Base-by-base conservation (phyloP, 2,329 filamentous ascomycete genomes). In the Metarhizium brunneum region DNA sequence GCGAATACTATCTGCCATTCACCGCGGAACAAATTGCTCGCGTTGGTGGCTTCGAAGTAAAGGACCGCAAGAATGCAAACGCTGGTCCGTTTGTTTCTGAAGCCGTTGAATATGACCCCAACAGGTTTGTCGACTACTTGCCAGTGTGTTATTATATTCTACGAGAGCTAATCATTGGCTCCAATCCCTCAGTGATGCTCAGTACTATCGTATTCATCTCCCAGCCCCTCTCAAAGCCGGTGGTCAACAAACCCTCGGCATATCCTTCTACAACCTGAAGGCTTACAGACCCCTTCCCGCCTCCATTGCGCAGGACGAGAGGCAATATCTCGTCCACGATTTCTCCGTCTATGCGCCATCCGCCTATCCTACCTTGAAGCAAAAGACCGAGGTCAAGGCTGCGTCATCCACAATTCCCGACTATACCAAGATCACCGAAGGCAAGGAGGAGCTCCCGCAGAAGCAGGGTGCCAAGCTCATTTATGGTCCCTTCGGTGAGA, bases 301-400 rank as follows among this genome's bases (percentile, higher is more conserved):
- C 2, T 74, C 83, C 54, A 92, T 99, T 67, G 76, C 80, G n/a
- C 94, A 99, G 71, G 80, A 84, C 49, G 90, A 91, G 53, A 84
- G 86, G 69, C 94, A 99, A 73, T 96, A 86, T 74, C 84, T 99
- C 54, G 79, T 83, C 56, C 91, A 95, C 76, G 79, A 84, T 55
- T 95, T 96, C 76, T 92, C 89, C 58, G 88, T 88, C 62, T 96
- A 95, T 73, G 82, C 80, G 50, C 86, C 86, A 16, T 95, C 90
- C 10, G 86, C 87, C 58, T 99, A 99, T 76, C 75, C 80, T 18
- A 96, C 91, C 14, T 71, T 82, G 65, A 96, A 96, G 76, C 94
- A 99, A 71, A 96, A 96, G 83, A 97, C 94, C 43, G 96, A 97
- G 73, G 74, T 99, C 73, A 96, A 96, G 77, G 85, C 95, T 63